phyloP scores from a whole-genome alignment of 2,329 filamentous ascomycete genomes.

The Exophiala phaeomuriformis region DNA sequence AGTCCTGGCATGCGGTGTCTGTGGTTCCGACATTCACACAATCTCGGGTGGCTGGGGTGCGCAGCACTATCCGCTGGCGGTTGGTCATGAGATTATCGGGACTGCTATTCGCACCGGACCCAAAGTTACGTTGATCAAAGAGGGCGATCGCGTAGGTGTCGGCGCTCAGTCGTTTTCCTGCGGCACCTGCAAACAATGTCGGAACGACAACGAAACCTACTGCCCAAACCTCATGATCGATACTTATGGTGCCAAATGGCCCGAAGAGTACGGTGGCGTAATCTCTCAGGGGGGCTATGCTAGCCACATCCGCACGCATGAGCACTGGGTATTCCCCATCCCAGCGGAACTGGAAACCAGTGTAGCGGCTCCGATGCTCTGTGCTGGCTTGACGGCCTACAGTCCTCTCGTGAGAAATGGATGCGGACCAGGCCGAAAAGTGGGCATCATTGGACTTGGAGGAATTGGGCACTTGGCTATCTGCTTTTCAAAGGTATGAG shows the following conservation, averaged over 20 bases:
- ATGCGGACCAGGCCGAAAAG: constrained; percentile 61
- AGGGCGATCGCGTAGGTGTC: constrained; percentile 59
- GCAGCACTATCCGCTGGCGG: constrained; percentile 43
- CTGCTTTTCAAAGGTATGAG: constrained; percentile 62
- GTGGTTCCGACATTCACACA: constrained; percentile 52
- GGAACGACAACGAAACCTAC: constrained; percentile 37
- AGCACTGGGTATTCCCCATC: constrained; percentile 36
- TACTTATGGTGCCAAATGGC: constrained; percentile 55
- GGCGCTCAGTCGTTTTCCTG: constrained; percentile 56
- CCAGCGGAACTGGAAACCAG: constrained; percentile 32
- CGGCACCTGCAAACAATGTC: constrained; percentile 49
- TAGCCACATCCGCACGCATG: constrained; percentile 47
- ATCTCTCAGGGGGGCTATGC: constrained; percentile 62
- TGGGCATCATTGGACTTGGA: constrained; percentile 66
- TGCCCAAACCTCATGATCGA: constrained; percentile 33
- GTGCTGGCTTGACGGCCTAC: constrained; percentile 68
- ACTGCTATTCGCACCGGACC: constrained; percentile 49
- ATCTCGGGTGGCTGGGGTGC: constrained; percentile 26
- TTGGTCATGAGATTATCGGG: constrained; percentile 61
- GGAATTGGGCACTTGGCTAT: constrained; percentile 68
- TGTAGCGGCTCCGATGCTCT: constrained; percentile 62
- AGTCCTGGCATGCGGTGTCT: constrained; percentile 60
- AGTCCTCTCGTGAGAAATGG: constrained; percentile 60
- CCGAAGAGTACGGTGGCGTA: constrained; percentile 52
- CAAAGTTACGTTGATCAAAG: constrained; percentile 39